Percentiles rank a stretch among this genome's conserved stretches.
Evolutionary conservation across 371 early-diverging fungal genomes (phyloP).

Genomic region (Mortierella sp.): DNA sequence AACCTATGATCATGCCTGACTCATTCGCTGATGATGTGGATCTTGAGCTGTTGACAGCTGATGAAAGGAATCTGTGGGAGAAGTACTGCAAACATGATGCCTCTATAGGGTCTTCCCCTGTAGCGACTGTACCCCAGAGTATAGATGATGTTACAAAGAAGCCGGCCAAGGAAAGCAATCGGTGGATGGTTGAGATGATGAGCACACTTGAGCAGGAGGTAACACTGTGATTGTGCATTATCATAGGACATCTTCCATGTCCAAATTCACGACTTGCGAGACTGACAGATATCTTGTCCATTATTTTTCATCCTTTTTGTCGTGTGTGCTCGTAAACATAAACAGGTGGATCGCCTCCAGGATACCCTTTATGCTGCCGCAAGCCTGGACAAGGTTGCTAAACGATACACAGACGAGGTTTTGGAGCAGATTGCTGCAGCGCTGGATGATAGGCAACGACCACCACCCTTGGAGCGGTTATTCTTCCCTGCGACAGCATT

Average conservation of each 20-base stretch:
- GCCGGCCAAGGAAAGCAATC: constrained; percentile 16
- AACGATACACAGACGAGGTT: constrained; percentile 49
- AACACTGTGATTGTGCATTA: background rate
- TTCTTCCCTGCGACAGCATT: background rate
- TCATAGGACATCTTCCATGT: background rate
- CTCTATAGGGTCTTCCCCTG: constrained; percentile 3
- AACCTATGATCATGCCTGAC: constrained; percentile 19
- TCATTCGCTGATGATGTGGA: constrained; percentile 30
- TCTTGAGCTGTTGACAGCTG: constrained; percentile 34
- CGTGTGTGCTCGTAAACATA: too few species aligned
- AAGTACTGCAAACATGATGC: constrained; percentile 38
- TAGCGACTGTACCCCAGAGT: background rate
- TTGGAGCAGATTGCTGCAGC: constrained; percentile 50
- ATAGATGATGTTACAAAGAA: background rate
- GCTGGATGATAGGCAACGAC: constrained; percentile 47
- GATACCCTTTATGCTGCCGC: constrained; percentile 50
- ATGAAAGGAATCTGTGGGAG: constrained; percentile 46
- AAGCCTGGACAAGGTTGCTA: constrained; percentile 46
- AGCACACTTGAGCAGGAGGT: constrained; percentile 50
- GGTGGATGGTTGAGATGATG: constrained; percentile 48
- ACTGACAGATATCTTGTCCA: too few species aligned
- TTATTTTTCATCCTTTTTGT: background rate
- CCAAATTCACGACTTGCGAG: too few species aligned
- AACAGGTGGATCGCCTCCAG: constrained; percentile 44
- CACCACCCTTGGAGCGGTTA: constrained; percentile 11